phyloP scores from a whole-genome alignment of 352 stramenopile species.

The Hyphochytrium catenoides region DNA sequence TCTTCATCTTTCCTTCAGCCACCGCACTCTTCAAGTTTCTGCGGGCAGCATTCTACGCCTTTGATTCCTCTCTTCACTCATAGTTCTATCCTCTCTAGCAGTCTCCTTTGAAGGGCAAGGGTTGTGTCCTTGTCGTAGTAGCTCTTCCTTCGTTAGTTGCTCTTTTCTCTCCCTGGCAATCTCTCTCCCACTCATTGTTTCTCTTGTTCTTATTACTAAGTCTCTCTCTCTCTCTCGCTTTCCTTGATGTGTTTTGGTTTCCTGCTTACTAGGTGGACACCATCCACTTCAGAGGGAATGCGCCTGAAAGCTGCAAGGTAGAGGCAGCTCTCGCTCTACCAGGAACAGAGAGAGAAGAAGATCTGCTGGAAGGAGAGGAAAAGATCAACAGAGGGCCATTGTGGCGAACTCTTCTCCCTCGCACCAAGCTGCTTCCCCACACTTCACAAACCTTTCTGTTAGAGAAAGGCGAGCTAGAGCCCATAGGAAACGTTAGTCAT shows the following conservation, averaged over 20 bases:
- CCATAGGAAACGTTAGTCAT: constrained; percentile 75
- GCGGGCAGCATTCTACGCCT: too few species aligned
- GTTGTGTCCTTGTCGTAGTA: constrained; percentile 1
- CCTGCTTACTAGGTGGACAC: too few species aligned
- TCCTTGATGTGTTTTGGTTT: too few species aligned
- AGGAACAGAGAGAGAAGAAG: constrained; percentile 4
- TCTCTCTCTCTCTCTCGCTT: too few species aligned
- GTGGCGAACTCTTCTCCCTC: constrained; percentile 60
- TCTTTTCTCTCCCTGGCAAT: too few species aligned
- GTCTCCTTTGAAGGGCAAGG: background rate
- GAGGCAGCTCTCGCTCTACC: constrained; percentile 27
- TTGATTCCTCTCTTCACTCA: too few species aligned
- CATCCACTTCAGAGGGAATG: constrained; percentile 85
- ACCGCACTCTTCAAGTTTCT: constrained; percentile 21
- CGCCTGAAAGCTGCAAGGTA: constrained; percentile 64
- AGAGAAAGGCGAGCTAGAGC: constrained; percentile 16
- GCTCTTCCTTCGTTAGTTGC: constrained; percentile 6
- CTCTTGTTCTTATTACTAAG: too few species aligned
- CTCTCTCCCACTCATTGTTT: too few species aligned
- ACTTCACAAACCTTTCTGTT: constrained; percentile 58
- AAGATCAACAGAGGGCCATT: constrained; percentile 14
- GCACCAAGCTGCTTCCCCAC: constrained; percentile 58
- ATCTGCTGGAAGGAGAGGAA: constrained; percentile 16
- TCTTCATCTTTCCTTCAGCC: constrained; percentile 4
- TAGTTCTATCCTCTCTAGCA: too few species aligned